Evolutionary conservation across 2,329 filamentous ascomycete species (phyloP), one percentile per base, ranked within the genome.

Genomic region (Colletotrichum coccodes): DNA sequence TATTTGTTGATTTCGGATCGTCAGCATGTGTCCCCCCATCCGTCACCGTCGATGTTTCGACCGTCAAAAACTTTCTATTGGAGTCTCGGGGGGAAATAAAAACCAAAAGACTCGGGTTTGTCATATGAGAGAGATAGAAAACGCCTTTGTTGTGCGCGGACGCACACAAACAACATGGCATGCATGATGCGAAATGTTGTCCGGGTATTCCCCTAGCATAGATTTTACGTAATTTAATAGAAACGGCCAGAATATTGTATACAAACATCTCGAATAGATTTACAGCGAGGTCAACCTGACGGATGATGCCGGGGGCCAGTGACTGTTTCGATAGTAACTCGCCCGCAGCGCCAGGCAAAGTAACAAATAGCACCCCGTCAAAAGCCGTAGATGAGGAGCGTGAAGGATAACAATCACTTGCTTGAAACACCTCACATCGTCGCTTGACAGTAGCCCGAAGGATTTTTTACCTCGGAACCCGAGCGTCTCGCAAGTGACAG

Each of bases 141-240:
- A 36, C 16, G 61, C 47, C 34, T 66, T 38, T 40, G 56, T 60
- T 50, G 60, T 21, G 64, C 47, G 34, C 40, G 21, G 7, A 47
- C 21, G 26, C 21, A 47, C 44, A 47, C 21, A 47, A 30, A 8
- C 28, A 28, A 44, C 32, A 36, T 34, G 52, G 23, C 46, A 53
- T 38, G 16, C 18, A 44, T 53, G 38, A 36, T 18, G 44, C 49
- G 3, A 16, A 50, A 38, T n/a, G n/a, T 26, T 47, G 49, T 52
- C 49, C 49, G 4, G 16, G 6, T 9, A 38, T 16, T 38, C 21
- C 23, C 14, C 54, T 57, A 38, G 50, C 46, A 54, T 60, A 60
- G 62, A 65, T 59, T 36, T 46, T 60, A 65, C 46, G 46, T 65
- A 65, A 65, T 65, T 18, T 65, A 65, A 65, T 65, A 54, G 62